phyloP scores from a whole-genome alignment of 2,329 filamentous ascomycete genomes.

The Colletotrichum chlorophyti region DNA sequence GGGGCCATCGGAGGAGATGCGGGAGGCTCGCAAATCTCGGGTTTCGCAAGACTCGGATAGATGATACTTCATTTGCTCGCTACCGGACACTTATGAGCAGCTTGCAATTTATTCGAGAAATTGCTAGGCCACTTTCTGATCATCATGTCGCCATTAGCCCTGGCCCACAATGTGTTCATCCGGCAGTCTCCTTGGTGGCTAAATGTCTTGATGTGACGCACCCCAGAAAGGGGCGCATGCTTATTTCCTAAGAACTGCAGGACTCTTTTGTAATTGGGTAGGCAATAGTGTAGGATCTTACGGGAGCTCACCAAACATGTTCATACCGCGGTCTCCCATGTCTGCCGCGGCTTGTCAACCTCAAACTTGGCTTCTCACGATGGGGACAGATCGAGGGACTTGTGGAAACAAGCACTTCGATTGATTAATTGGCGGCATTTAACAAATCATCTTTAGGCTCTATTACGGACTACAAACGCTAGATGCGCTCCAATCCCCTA shows the following conservation, averaged over 20 bases:
- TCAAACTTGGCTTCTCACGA: background rate
- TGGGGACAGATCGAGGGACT: too few species aligned
- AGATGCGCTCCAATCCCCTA: too few species aligned
- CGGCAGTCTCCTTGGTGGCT: background rate
- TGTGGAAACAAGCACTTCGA: background rate
- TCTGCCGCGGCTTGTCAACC: background rate
- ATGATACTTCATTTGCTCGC: background rate
- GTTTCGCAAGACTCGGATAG: background rate
- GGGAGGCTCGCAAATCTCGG: constrained; percentile 10
- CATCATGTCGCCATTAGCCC: background rate
- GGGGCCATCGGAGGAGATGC: background rate
- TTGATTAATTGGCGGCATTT: too few species aligned
- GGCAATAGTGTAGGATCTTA: too few species aligned
- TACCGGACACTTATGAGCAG: background rate
- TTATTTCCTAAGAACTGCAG: background rate
- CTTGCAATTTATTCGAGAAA: constrained; percentile 16
- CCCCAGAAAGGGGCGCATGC: background rate
- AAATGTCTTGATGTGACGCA: background rate
- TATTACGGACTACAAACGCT: too few species aligned
- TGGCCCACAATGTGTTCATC: background rate
- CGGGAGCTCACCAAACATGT: too few species aligned
- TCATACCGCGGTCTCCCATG: too few species aligned
- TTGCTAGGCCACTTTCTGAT: background rate
- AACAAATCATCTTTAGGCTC: background rate
- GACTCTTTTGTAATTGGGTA: too few species aligned